Percentiles rank a stretch among this genome's conserved stretches.
These are phyloP conservation scores for Fraxinus velutina DNA, from an alignment of 305 asterid genomes.

Conservation along the genomic window DNA sequence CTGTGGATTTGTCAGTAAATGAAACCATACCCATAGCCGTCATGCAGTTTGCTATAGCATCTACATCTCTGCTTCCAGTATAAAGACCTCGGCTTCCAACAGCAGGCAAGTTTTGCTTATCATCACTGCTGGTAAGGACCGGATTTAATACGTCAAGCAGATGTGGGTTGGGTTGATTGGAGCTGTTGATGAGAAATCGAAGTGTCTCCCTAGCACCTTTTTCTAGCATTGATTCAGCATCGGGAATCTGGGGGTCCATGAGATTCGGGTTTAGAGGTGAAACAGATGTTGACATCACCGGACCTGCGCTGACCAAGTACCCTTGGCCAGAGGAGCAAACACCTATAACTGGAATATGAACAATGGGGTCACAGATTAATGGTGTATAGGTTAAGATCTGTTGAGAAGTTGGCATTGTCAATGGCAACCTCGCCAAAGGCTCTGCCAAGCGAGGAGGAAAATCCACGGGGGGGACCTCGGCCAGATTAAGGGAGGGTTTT, in stretches of 20 bases:
- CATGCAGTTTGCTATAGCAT: conserved; percentile 38
- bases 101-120: conserved; percentile 36
- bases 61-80: conserved; percentile 46
- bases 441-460: conserved; percentile 62
- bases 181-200: conserved; percentile 64
- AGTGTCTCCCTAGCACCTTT: conserved; percentile 85
- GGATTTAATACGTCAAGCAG: conserved; percentile 56
- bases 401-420: conserved; percentile 49
- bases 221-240: conserved; percentile 57
- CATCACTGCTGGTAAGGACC: conserved; percentile 32
- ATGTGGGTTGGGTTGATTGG: conserved; percentile 55
- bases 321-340: conserved; percentile 90
- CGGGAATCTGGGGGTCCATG: conserved; percentile 53
- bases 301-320: conserved; percentile 76
- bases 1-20: conserved; percentile 37
- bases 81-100: conserved; percentile 70
- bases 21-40: conserved; percentile 42
- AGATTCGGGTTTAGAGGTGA: conserved; percentile 51
- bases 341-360: conserved; percentile 79
- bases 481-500: conserved; percentile 41
- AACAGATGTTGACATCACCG: conserved; percentile 51
- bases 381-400: conserved; percentile 80
- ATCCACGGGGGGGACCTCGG: conserved; percentile 49
- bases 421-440: conserved; percentile 43
- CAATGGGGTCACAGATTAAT: conserved; percentile 78